Evolutionary conservation across 495 filamentous ascomycete genomes (phyloP), one percentile per base, ranked within the genome.

Genomic region (Tuber brumale): DNA sequence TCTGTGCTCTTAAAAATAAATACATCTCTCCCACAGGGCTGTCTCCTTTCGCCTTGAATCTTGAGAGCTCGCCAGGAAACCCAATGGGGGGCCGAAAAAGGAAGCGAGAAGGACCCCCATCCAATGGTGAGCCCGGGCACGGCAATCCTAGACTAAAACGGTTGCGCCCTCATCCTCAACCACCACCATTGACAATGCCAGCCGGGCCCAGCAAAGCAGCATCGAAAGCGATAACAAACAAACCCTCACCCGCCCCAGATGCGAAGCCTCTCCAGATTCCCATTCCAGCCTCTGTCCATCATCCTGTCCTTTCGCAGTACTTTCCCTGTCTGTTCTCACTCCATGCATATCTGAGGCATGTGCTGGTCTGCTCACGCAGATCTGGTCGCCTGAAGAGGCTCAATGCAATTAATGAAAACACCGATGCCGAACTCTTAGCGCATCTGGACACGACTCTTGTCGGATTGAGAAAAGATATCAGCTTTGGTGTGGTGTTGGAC

Each of bases 291-390:
- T 41, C 70, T 31, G 80, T 86, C 73, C 84, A 87, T 41, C 91
- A 94, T 84, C 89, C 90, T 31, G 87, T 97, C 42, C 87, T 98
- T 72, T 88, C 86, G 70, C 87, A 89, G 76, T 96, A 92, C 85
- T 97, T 97, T 84, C 84, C 86, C 5, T 82, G 88, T 44, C 87
- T 93, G 21, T 82, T 89, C 46, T 90, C 91, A 0, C 84, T 98
- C 71, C 90, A 94, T 66, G 86, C 92, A 46, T 94, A 94, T 84
- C 85, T 95, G 71, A 83, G 89, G 41, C 85, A 85, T 57, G 85
- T 83, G 74, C 85, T 92, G 31, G 86, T 87, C 8, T 80, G 79
- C 27, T 84, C 87, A 7, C 89, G 89, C 12, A 91, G 87, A 78
- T 83, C 41, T 42, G 85, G 88, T 19, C 86, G 87, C 51, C 83